Base-by-base conservation (phyloP, 208 protist genomes). In the Vickermania spadyakhi region DNA sequence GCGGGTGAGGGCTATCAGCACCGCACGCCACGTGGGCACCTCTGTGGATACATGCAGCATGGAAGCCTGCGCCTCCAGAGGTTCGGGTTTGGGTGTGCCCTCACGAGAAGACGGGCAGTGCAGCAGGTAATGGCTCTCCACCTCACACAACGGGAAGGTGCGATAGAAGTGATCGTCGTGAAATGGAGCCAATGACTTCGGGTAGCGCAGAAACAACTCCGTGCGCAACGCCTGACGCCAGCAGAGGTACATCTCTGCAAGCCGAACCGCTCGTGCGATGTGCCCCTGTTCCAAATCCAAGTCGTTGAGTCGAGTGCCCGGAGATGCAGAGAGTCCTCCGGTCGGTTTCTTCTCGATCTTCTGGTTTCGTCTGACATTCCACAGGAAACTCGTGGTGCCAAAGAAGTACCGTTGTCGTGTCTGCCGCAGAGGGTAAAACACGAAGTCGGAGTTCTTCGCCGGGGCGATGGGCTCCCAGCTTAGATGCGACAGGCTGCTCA, bases 201-300 rank as follows among this genome's bases (percentile, higher is more conserved):
- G 73, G 64, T 66, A 88, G 1, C 86, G 72, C 18, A 90, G 54
- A 60, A 90, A 93, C 21, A 93, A 66, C 53, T 79, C 73, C 22
- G 88, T 60, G 2, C 78, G 81, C 60, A 75, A 81, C 36, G 73
- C 28, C 1, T 67, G n/a, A 1, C 82, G 71, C 28, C 81, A 63
- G 2, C 64, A 55, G 18, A 77, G 52, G 55, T 90, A 93, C 11
- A 41, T 31, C 27, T 56, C 41, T 7, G 72, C 73, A n/a, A 80
- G 62, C n/a, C 31, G 51, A 0, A 18, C 4, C 49, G 63, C 3
- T 30, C 56, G 27, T 29, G 23, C 36, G 42, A 29, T 27, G 52
- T 45, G 1, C 2, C 50, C 21, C 13, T n/a, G 30, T 52, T 18
- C n/a, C n/a, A n/a, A n/a, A n/a, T n/a, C n/a, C n/a, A n/a, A n/a